Evolutionary conservation across 2,329 filamentous ascomycete species (phyloP), one percentile per base, ranked within the genome.

Genomic region (Nemania sp.): DNA sequence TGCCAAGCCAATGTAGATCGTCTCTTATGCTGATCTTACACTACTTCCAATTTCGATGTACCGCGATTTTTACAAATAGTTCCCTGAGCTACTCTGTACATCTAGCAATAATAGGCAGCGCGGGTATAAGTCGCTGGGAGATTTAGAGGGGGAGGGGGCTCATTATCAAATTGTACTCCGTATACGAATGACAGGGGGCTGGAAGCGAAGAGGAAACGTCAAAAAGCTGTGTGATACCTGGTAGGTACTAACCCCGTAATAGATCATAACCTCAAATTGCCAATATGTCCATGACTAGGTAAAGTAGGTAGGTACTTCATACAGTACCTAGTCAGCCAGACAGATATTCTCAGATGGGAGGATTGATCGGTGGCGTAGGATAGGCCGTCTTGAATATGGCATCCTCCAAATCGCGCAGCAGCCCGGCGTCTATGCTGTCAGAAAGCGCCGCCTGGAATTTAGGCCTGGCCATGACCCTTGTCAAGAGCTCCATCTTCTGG

Each of bases 401-500:
- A 18, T 47, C 29, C 47, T 62, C 62, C 34, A 66, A 34, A 15
- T 45, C 54, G 15, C 43, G 37, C 4, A 63, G 17, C 7, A 66
- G 40, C n/a, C 20, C 18, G 4, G 51, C 35, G 12, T 51, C 54
- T 11, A 66, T 32, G 15, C 25, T 58, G 21, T 29, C 35, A n/a
- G 35, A 39, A 5, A 66, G 37, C 6, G 37, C 51, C 43, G n/a
- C 39, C 9, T n/a, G 43, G 29, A 62, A 66, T 37, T 51, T 53
- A 13, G 51, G 51, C 37, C 40, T 62, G 13, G 52, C 59, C 50
- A 55, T 49, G 20, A 65, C 20, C 43, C 64, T 57, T 20, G 64
- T 65, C 17, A 66, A 29, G 13, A 66, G 48, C 29, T 66, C 64
- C 9, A 48, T 51, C 50, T 66, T 64, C 21, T 55, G 25, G 1